Conservation (phyloP, 164 flowering plant genomes). For the Nymphaea thermarum region DNA sequence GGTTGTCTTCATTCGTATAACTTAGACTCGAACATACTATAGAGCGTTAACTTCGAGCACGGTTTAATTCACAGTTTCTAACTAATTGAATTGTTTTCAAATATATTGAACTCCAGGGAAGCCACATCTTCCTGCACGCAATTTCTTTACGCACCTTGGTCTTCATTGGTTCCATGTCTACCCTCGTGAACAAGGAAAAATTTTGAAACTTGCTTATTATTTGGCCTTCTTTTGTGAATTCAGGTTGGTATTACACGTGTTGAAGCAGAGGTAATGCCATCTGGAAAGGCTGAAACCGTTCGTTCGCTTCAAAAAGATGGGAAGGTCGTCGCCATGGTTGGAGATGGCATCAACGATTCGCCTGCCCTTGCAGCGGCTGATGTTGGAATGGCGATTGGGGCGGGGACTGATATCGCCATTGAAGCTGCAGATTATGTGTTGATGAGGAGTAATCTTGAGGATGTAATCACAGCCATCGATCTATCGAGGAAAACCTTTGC, state of each 20-base stretch:
- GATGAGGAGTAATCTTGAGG: constrained; percentile 89
- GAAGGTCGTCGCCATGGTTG: constrained; percentile 88
- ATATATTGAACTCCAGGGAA: no score
- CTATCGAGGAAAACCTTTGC: constrained; percentile 84
- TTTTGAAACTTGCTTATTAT: neutral
- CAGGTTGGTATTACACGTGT: constrained; percentile 90
- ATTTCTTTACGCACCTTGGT: neutral
- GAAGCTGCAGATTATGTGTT: constrained; percentile 97
- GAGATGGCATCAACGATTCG: constrained; percentile 96
- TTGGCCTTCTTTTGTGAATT: neutral
- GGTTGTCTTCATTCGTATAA: neutral
- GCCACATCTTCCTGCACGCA: no score
- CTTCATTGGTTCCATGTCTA: neutral
- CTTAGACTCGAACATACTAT: neutral
- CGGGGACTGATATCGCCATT: constrained; percentile 98
- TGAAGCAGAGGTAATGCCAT: constrained; percentile 88
- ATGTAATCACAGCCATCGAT: constrained; percentile 90
- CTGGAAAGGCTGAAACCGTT: constrained; percentile 84
- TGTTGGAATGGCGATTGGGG: constrained; percentile 98
- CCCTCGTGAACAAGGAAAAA: no score
- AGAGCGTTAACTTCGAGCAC: no score
- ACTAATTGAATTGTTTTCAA: no score
- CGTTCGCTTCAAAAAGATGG: constrained; percentile 70
- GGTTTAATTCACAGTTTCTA: no score
- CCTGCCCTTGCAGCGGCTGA: constrained; percentile 99